Evolutionary conservation across 495 filamentous ascomycete genomes (phyloP).

Genomic region (Neurospora sp.): DNA sequence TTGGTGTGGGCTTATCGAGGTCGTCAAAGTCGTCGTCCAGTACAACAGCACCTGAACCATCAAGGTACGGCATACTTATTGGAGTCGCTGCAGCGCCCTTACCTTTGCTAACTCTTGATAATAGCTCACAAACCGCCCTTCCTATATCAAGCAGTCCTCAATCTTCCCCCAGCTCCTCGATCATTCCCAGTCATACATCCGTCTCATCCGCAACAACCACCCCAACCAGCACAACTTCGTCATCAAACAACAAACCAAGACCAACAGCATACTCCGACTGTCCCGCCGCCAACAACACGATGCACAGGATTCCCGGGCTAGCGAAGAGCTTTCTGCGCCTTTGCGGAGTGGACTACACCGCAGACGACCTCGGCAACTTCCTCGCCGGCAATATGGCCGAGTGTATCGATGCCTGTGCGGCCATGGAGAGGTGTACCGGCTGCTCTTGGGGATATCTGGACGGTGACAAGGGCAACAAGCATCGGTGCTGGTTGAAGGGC

Average conservation of each 20-base stretch:
- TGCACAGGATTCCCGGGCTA: slow-evolving; percentile 32
- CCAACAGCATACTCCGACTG: slow-evolving; percentile 23
- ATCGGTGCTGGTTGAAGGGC: slow-evolving; percentile 37
- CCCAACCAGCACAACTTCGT: neutral
- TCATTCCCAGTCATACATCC: neutral
- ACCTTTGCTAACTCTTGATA: neutral
- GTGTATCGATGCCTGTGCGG: slow-evolving; percentile 37
- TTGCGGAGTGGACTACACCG: slow-evolving; percentile 37
- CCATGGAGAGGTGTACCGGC: slow-evolving; percentile 29
- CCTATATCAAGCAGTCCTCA: neutral
- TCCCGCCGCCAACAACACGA: slow-evolving; percentile 33
- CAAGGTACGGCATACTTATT: slow-evolving; percentile 14
- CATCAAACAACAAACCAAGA: slow-evolving; percentile 3
- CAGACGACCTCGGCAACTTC: slow-evolving; percentile 28
- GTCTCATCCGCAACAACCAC: neutral
- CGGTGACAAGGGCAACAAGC: slow-evolving; percentile 26
- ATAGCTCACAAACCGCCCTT: slow-evolving; percentile 1
- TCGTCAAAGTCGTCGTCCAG: neutral
- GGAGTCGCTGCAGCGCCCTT: neutral
- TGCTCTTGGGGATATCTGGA: slow-evolving; percentile 33
- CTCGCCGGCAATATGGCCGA: slow-evolving; percentile 29
- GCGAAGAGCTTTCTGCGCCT: slow-evolving; percentile 32
- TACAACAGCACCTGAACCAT: neutral
- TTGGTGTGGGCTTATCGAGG: slow-evolving; percentile 23
- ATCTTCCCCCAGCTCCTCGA: neutral